Evolutionary conservation across 257 asterid genomes (phyloP), one percentile per base, ranked within the genome.

Genomic region (Ocimum tenuiflorum): DNA sequence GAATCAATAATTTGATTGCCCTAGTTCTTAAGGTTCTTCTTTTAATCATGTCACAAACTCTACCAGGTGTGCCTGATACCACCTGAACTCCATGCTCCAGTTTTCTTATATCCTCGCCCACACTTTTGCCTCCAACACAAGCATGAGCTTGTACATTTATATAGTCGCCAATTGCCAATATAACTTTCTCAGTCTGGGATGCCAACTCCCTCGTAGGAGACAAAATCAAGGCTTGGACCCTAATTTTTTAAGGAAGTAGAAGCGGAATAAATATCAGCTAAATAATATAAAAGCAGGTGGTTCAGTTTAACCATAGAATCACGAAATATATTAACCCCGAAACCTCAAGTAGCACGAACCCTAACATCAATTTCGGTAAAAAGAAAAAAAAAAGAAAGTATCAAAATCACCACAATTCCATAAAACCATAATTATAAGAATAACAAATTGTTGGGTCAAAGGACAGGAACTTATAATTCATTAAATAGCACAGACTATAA

Each of bases 141-240:
- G 98, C 91, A 74, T 91, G 98, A 67, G 91, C 98, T 67, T 88
- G 91, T 0, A 88, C 72, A 58, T 85, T 91, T 51, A 86, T 86
- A 66, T 72, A 83, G 76, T 85, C 90, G 24, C 98, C 96, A 73
- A 91, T 82, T 15, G 94, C 90, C 77, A 82, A 73, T 63, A 88
- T 91, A 53, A 86, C 96, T 78, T 82, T 83, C 77, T 91, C 98
- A 0, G 96, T 91, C 74, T 91, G 96, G 65, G 96, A 39, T 55
- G 98, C 98, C 79, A 91, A 77, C 80, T 91, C 97, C 78, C 97
- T 87, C 14, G 97, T 91, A 62, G 96, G 97, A 52, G 97, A 91
- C 73, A 91, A 54, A 53, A 91, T 88, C 83, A 91, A 79, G 54
- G 94, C 96, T 69, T 91, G 97, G 49, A 91, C 97, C 83, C 97